A percentile compares a stretch with the other conserved stretches of the same genome.
Conservation (phyloP, 148 eudicot genomes). For the Pouteria glomerata region DNA sequence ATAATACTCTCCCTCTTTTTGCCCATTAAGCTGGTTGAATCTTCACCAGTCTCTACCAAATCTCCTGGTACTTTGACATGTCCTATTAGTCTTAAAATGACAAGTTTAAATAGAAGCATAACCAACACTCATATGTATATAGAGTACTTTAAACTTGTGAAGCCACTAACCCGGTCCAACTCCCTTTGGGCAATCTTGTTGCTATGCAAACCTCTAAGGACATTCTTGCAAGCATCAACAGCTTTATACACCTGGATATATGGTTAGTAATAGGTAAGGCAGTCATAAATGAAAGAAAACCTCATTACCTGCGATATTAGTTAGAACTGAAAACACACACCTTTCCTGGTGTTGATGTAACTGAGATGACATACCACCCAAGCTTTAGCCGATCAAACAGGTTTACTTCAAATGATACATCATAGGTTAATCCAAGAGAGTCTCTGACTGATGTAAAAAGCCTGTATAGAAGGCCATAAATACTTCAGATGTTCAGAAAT, state of each 20-base stretch:
- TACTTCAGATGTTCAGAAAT: not conserved
- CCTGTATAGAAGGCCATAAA: constrained; percentile 36
- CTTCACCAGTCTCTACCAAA: too few species aligned
- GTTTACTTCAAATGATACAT: constrained; percentile 90
- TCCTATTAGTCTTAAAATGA: too few species aligned
- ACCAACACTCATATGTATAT: too few species aligned
- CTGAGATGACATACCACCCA: constrained; percentile 98
- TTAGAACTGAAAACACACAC: constrained; percentile 29
- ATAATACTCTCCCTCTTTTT: too few species aligned
- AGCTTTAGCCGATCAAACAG: constrained; percentile 87
- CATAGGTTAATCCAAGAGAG: constrained; percentile 95
- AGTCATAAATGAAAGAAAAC: not conserved
- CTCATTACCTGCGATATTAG: not conserved
- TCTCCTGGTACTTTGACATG: too few species aligned
- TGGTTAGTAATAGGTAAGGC: constrained; percentile 7
- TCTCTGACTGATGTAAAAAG: constrained; percentile 97
- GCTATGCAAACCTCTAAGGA: constrained; percentile 83
- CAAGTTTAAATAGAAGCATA: too few species aligned
- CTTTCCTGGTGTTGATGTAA: constrained; percentile 97
- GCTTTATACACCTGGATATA: constrained; percentile 79
- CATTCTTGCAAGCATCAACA: constrained; percentile 98
- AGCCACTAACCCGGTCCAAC: constrained; percentile 77
- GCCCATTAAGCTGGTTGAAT: too few species aligned
- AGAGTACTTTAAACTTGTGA: not conserved
- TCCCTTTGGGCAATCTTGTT: constrained; percentile 68